Conservation (phyloP, 2,329 filamentous ascomycete genomes). For the Fusarium sublunatum region DNA sequence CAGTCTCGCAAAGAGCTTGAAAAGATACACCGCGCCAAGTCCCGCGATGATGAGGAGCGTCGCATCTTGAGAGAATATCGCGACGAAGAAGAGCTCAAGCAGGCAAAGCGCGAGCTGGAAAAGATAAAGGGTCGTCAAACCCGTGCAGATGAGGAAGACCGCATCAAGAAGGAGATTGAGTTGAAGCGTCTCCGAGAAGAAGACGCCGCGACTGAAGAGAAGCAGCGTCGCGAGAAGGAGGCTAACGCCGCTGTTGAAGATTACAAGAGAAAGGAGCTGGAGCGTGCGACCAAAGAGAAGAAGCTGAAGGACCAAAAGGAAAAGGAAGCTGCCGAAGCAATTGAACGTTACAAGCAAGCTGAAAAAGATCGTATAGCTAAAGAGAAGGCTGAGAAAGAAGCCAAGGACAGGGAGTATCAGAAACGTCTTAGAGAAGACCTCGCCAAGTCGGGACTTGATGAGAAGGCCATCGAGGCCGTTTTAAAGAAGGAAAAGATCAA, state of each 20-base stretch:
- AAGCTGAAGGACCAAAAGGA: constrained; percentile 62
- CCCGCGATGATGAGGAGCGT: constrained; percentile 52
- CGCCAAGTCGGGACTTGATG: constrained; percentile 67
- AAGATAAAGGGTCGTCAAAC: constrained; percentile 59
- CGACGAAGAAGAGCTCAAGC: constrained; percentile 61
- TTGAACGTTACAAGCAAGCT: constrained; percentile 63
- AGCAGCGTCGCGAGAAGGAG: constrained; percentile 55
- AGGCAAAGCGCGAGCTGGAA: constrained; percentile 61
- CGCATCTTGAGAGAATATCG: constrained; percentile 54
- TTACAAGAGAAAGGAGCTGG: constrained; percentile 61
- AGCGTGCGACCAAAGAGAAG: constrained; percentile 57
- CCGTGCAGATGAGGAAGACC: constrained; percentile 61
- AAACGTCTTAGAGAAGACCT: constrained; percentile 68
- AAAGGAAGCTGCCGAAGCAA: constrained; percentile 60
- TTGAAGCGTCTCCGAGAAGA: constrained; percentile 63
- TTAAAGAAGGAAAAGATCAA: constrained; percentile 65
- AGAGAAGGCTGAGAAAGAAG: constrained; percentile 61
- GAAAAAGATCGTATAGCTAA: constrained; percentile 58
- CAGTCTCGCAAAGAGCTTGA: constrained; percentile 42
- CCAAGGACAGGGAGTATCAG: constrained; percentile 59
- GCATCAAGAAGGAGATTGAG: constrained; percentile 63
- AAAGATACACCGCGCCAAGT: constrained; percentile 26
- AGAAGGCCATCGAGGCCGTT: constrained; percentile 69
- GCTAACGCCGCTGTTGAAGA: constrained; percentile 63
- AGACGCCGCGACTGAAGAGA: constrained; percentile 52